Evolutionary conservation across 371 early-diverging fungal genomes (phyloP).

Genomic region (Rhizomucor pusillus): DNA sequence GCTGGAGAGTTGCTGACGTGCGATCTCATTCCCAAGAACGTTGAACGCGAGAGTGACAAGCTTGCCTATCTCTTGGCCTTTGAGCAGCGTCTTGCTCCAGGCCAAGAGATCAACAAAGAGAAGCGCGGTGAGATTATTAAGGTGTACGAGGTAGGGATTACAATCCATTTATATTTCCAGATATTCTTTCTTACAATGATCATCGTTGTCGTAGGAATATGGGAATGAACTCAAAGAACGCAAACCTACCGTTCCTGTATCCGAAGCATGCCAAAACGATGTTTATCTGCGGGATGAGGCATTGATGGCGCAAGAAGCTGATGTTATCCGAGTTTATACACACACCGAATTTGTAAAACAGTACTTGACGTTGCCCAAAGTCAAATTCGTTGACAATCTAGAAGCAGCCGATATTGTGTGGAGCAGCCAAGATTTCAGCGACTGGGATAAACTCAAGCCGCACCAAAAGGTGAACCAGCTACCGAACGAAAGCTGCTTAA

Average conservation of each 20-base stretch:
- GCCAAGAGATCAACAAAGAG: slow-evolving; percentile 9
- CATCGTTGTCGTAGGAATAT: no score
- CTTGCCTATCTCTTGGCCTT: slow-evolving; percentile 52
- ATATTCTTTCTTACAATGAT: not conserved
- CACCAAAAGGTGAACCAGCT: slow-evolving; percentile 53
- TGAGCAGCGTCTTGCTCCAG: slow-evolving; percentile 34
- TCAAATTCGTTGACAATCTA: slow-evolving; percentile 39
- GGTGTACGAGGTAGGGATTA: slow-evolving; percentile 22
- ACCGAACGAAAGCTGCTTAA: slow-evolving; percentile 52
- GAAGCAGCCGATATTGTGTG: slow-evolving; percentile 54
- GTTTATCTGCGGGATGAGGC: not conserved
- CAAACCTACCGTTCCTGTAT: not conserved
- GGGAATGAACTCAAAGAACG: not conserved
- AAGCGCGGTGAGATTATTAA: slow-evolving; percentile 28
- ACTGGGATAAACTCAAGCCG: slow-evolving; percentile 46
- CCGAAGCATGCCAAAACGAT: not conserved
- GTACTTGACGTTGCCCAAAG: slow-evolving; percentile 45
- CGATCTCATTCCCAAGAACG: slow-evolving; percentile 47
- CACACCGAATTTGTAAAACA: slow-evolving; percentile 51
- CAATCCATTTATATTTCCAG: not conserved
- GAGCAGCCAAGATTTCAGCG: slow-evolving; percentile 48
- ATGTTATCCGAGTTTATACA: slow-evolving; percentile 31
- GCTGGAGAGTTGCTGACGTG: slow-evolving; percentile 48
- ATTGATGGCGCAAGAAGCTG: not conserved
- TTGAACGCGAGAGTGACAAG: slow-evolving; percentile 39